phyloP scores from a whole-genome alignment of 768 basidiomycete genomes.

The Rubroboletus satanas region DNA sequence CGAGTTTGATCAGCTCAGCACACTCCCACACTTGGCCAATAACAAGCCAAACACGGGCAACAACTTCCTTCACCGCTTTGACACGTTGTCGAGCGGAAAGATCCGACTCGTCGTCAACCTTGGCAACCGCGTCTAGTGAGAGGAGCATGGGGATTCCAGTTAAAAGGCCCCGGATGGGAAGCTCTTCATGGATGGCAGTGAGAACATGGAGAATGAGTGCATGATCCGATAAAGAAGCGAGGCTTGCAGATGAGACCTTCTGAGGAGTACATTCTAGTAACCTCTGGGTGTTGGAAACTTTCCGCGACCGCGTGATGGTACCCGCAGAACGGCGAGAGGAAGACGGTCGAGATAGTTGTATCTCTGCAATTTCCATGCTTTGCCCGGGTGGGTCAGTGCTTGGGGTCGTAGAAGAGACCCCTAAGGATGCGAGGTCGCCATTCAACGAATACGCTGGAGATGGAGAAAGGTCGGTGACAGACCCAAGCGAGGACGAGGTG shows the following conservation, averaged over 20 bases:
- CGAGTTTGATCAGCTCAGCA: conserved; percentile 46
- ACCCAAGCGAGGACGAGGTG: conserved; percentile 61
- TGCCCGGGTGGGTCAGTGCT: conserved; percentile 31
- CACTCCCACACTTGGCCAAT: conserved; percentile 73
- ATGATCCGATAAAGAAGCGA: conserved; percentile 73
- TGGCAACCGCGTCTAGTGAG: conserved; percentile 58
- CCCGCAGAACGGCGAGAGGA: conserved; percentile 48
- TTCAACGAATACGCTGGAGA: conserved; percentile 39
- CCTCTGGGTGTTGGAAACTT: conserved; percentile 50
- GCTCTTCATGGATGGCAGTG: conserved; percentile 58
- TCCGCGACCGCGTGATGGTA: conserved; percentile 51
- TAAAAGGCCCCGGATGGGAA: conserved; percentile 73
- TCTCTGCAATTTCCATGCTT: conserved; percentile 12
- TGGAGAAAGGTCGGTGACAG: conserved; percentile 37
- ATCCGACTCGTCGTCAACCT: conserved; percentile 40
- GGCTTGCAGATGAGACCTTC: conserved; percentile 39
- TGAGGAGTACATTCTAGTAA: conserved; percentile 48
- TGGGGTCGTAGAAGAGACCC: conserved; percentile 29
- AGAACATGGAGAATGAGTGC: conserved; percentile 66
- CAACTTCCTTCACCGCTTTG: conserved; percentile 55
- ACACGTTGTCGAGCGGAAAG: conserved; percentile 40
- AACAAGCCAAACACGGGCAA: conserved; percentile 61
- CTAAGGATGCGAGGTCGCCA: conserved; percentile 28
- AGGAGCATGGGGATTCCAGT: conserved; percentile 84
- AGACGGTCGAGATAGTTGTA: conserved; percentile 31